Evolutionary conservation across 2,329 filamentous ascomycete species (phyloP).

Genomic region (Trichoderma atrobrunneum): DNA sequence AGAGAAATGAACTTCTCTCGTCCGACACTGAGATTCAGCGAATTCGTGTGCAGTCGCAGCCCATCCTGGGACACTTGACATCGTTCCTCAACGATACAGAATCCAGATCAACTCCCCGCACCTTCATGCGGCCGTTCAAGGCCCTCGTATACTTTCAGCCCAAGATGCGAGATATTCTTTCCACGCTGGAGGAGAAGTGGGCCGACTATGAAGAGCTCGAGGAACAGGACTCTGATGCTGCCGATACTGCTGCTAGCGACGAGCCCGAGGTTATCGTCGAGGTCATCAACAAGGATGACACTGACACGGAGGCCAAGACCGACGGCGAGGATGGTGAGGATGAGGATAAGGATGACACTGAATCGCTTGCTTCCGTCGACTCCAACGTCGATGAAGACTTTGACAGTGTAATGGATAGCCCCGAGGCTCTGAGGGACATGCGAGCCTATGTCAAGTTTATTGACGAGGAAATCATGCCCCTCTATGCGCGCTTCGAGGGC

Average conservation of each 20-base stretch:
- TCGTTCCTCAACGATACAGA: slow-evolving; percentile 37
- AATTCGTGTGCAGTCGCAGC: slow-evolving; percentile 42
- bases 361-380: slow-evolving; percentile 37
- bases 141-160: slow-evolving; percentile 41
- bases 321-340: slow-evolving; percentile 22
- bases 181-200: slow-evolving; percentile 42
- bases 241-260: slow-evolving; percentile 24
- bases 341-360: slow-evolving; percentile 29
- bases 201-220: slow-evolving; percentile 35
- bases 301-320: neutral
- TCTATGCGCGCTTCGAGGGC: slow-evolving; percentile 31
- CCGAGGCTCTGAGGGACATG: slow-evolving; percentile 41
- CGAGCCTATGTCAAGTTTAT: slow-evolving; percentile 44
- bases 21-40: slow-evolving; percentile 33
- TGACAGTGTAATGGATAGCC: slow-evolving; percentile 38
- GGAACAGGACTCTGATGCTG: slow-evolving; percentile 25
- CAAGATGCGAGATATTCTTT: slow-evolving; percentile 39
- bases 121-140: slow-evolving; percentile 43
- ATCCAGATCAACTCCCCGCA: slow-evolving; percentile 36
- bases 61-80: slow-evolving; percentile 40
- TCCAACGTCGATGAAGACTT: slow-evolving; percentile 37
- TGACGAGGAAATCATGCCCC: slow-evolving; percentile 41
- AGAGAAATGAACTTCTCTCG: slow-evolving; percentile 26
- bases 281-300: neutral
- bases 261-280: slow-evolving; percentile 32